A percentile compares a stretch with the other conserved stretches of the same genome.
phyloP scores from a whole-genome alignment of 179 eudicot species.

The Sideroxylon spinosum region DNA sequence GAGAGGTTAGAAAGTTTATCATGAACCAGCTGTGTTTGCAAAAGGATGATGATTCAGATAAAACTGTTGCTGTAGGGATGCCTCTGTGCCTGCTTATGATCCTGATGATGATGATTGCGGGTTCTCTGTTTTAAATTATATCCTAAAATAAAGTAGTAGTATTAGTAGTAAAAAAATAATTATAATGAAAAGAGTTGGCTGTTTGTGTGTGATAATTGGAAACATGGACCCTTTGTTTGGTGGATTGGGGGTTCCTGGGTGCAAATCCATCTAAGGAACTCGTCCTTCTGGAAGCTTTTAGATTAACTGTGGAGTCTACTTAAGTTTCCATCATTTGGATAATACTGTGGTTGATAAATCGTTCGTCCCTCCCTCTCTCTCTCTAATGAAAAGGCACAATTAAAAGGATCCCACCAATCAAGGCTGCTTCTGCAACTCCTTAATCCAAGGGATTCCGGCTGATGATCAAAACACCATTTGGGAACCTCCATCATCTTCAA shows the following conservation, averaged over 20 bases:
- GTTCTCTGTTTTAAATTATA: neutral
- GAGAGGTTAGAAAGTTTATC: neutral
- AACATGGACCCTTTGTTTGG: too few species aligned
- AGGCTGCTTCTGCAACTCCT: slow-evolving; percentile 27
- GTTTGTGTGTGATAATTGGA: neutral
- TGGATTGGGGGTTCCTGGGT: too few species aligned
- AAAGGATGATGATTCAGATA: neutral
- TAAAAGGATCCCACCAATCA: slow-evolving; percentile 16
- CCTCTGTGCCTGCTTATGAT: neutral
- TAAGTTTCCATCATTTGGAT: too few species aligned
- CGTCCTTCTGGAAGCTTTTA: too few species aligned
- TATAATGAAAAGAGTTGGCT: neutral
- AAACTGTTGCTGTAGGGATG: neutral
- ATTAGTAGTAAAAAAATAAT: too few species aligned
- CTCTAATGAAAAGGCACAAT: slow-evolving; percentile 2
- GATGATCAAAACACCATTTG: slow-evolving; percentile 17
- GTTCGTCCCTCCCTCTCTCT: neutral
- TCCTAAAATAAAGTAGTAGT: neutral
- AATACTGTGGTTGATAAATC: slow-evolving; percentile 23
- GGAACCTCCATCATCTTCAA: slow-evolving; percentile 31
- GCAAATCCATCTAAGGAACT: too few species aligned
- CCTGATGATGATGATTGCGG: neutral
- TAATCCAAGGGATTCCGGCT: slow-evolving; percentile 33
- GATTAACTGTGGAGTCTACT: too few species aligned
- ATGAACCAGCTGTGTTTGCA: neutral